Evolutionary conservation across 345 rosid species (phyloP).

Genomic region (Cardamine resedifolia): DNA sequence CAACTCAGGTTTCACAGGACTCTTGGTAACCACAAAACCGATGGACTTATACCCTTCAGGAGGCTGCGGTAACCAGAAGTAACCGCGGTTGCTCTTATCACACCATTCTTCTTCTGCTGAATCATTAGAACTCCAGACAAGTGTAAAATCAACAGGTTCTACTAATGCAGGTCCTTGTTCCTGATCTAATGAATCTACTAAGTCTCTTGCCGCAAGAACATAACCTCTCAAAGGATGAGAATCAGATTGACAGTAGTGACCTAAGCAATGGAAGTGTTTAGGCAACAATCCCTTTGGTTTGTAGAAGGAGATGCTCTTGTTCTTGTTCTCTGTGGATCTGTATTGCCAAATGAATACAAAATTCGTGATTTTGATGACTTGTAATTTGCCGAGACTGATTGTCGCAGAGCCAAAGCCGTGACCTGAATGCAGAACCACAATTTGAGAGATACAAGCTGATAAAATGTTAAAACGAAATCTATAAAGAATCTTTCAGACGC

Average conservation of each 20-base stretch:
- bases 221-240: constrained; percentile 61
- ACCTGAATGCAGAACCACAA: constrained; percentile 38
- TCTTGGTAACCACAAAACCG: constrained; percentile 67
- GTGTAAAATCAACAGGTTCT: constrained; percentile 61
- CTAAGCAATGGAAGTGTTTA: constrained; percentile 63
- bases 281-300: constrained; percentile 61
- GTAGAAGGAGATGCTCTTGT: constrained; percentile 57
- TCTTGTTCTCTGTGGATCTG: constrained; percentile 40
- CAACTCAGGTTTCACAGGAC: constrained; percentile 54
- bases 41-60: constrained; percentile 69
- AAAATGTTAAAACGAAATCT: background rate
- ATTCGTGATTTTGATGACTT: constrained; percentile 50
- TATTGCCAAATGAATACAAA: constrained; percentile 70
- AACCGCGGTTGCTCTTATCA: constrained; percentile 43
- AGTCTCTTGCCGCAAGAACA: constrained; percentile 64
- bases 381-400: constrained; percentile 65
- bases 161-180: constrained; percentile 46
- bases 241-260: constrained; percentile 73
- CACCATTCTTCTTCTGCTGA: constrained; percentile 35
- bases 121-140: constrained; percentile 73
- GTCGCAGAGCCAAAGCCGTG: constrained; percentile 69
- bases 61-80: constrained; percentile 80
- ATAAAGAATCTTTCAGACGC: background rate
- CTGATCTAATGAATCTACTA: constrained; percentile 28
- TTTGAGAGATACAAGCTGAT: background rate